Evolutionary conservation across 495 filamentous ascomycete genomes (phyloP), one percentile per base, ranked within the genome.

Genomic region (Trichoderma parareesei): DNA sequence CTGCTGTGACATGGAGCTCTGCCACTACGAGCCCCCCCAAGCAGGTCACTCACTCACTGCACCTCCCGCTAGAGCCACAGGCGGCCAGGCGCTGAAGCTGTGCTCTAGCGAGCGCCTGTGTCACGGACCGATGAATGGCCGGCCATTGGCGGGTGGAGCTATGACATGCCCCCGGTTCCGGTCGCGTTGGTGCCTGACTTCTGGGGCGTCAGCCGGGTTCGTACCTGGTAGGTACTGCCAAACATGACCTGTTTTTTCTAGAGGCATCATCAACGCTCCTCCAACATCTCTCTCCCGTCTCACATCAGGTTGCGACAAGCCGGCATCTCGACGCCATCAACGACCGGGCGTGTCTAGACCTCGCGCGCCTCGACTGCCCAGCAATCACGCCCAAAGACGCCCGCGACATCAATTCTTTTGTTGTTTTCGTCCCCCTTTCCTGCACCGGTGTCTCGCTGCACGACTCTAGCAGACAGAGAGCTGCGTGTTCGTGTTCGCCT

Each of bases 401-500:
- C 53, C 27, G 53, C 53, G 53, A 37, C 33, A 27, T 10, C 53
- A 16, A 35, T 35, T 57, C 27, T 35, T 18, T 16, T 57, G 53
- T 35, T 33, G 20, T 57, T 37, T 37, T 9, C 53, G 11, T 9
- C 27, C 53, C 27, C 18, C 33, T 10, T n/a, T 10, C 13, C 33
- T 33, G 9, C 13, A 8, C 20, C 11, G 6, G 1, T 41, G 40
- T 11, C 20, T 35, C 27, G 27, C 14, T 57, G 27, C 27, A 48
- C 27, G 20, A 27, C 27, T 57, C 27, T 8, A 10, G 20, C 27
- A 57, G 27, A 57, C 9, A 27, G 53, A 20, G 53, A 35, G 33
- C 53, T 35, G 37, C 53, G 53, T 57, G 53, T 57, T 57, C 53
- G 53, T 57, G 53, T 57, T 57, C 53, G 53, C 53, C 53, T 57